Conservation (phyloP, 2,329 filamentous ascomycete species). For the Penicillium sp. region DNA sequence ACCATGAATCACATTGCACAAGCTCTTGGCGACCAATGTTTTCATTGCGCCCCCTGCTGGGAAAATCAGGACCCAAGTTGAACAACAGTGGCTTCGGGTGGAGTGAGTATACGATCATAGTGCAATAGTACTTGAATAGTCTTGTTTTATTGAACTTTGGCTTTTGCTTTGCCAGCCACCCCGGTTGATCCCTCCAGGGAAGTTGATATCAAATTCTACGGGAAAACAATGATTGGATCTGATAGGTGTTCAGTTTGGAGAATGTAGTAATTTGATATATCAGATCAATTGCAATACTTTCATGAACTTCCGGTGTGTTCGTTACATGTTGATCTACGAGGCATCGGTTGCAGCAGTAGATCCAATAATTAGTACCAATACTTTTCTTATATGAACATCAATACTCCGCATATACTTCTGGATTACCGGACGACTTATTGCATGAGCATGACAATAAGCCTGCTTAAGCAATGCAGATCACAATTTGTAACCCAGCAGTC, state of each 20-base stretch:
- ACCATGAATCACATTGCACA: constrained; percentile 12
- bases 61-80: neutral
- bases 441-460: neutral
- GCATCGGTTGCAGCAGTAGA: neutral
- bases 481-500: neutral
- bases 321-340: neutral
- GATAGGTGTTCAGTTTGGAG: neutral
- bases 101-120: neutral
- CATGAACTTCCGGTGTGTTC: neutral
- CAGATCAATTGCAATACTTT: neutral
- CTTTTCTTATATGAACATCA: neutral
- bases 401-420: neutral
- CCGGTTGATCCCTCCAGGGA: neutral
- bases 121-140: neutral
- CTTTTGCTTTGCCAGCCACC: neutral
- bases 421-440: neutral
- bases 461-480: neutral
- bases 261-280: neutral
- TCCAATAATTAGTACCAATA: constrained; percentile 1
- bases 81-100: neutral
- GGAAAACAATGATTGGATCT: neutral
- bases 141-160: neutral
- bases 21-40: constrained; percentile 1
- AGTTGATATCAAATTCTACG: neutral
- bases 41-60: constrained; percentile 4